A percentile compares a stretch with the other conserved stretches of the same genome.
phyloP scores from a whole-genome alignment of 1,284 basidiomycete genomes.

The Ganoderma lucidum region DNA sequence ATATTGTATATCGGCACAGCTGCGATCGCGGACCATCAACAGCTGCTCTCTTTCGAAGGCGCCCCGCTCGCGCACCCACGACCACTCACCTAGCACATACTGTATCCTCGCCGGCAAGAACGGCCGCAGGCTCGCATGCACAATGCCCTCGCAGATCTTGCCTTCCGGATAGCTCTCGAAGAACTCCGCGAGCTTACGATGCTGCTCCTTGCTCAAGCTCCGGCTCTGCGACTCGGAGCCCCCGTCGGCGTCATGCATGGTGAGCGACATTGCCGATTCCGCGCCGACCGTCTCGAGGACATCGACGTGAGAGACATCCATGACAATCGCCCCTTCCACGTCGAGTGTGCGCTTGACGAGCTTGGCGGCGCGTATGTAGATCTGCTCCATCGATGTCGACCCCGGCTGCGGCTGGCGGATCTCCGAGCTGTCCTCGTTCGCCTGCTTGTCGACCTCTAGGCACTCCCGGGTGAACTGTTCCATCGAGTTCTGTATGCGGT shows the following conservation, averaged over 20 bases:
- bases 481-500: slow-evolving; percentile 90
- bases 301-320: slow-evolving; percentile 94
- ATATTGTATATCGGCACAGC: slow-evolving; percentile 94
- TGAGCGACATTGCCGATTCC: slow-evolving; percentile 73
- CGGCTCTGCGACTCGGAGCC: slow-evolving; percentile 53
- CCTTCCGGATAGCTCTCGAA: slow-evolving; percentile 84
- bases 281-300: slow-evolving; percentile 78
- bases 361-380: slow-evolving; percentile 88
- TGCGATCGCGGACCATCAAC: slow-evolving; percentile 39
- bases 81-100: slow-evolving; percentile 79
- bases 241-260: slow-evolving; percentile 57
- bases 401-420: slow-evolving; percentile 39
- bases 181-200: slow-evolving; percentile 77
- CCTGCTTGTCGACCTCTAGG: slow-evolving; percentile 86
- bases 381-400: slow-evolving; percentile 77
- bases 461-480: slow-evolving; percentile 96
- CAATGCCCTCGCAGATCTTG: slow-evolving; percentile 84
- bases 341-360: slow-evolving; percentile 91
- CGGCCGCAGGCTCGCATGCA: slow-evolving; percentile 79
- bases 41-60: not conserved
- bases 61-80: not conserved
- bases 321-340: slow-evolving; percentile 89
- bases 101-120: slow-evolving; percentile 84
- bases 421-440: slow-evolving; percentile 42
- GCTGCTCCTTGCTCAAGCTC: slow-evolving; percentile 73